Evolutionary conservation across 78 protist species (phyloP), one percentile per base, ranked within the genome.

Genomic region (Anaeramoeba ignava): DNA sequence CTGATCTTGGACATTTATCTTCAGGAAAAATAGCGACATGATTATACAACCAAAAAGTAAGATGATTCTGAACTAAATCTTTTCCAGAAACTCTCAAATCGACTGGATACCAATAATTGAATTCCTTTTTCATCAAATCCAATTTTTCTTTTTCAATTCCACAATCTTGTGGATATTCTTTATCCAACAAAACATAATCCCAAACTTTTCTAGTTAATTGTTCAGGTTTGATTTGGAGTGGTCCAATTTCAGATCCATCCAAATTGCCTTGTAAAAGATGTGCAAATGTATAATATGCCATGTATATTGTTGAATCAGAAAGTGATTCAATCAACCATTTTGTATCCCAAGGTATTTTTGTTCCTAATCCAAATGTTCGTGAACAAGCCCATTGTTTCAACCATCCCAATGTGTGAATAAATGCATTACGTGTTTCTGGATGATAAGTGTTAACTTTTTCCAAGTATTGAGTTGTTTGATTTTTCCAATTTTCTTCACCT

Each of bases 291-390:
- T 98, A 98, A 92, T 91, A 98, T 2, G 99, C 98, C 98, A 94
- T 96, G 94, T 98, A 98, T 86, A 97, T 95, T 84, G 99, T 97
- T 17, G 98, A 95, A 91, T 98, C 99, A 40, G 99, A 95, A 34
- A 98, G 97, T 31, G 98, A 94, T 86, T 98, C 99, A 79, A 98
- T 95, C 38, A 80, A 17, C 78, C 78, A 80, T 36, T 38, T 80
- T 23, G 38, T 8, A 38, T 38, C 37, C 82, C 38, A 98, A 42
- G 99, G 99, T 78, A 98, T 39, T 37, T 80, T 68, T 42, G 99
- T 89, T 41, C 99, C 99, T 31, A 98, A 94, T 41, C 99, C 99
- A 84, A 89, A 97, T 1, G 91, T 80, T 73, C 99, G 94, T 31
- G 98, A 94, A 90, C 99, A 98, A 3, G 97, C 99, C 99, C 99